Percentiles rank a stretch among this genome's conserved stretches.
Evolutionary conservation across 805 yeast genomes (phyloP).

Genomic region (Ogataea pignaliae): DNA sequence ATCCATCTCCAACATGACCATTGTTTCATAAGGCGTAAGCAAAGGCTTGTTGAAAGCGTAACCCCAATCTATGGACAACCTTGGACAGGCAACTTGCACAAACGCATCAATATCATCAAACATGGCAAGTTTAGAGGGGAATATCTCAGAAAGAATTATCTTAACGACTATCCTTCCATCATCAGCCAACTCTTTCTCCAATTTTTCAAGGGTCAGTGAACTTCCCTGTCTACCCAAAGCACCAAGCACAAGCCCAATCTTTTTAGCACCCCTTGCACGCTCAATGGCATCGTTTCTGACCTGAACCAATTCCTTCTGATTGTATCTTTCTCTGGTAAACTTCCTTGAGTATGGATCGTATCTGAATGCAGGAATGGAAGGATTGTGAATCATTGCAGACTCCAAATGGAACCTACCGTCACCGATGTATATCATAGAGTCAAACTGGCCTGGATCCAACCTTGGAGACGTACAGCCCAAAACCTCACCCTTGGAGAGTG

Average conservation of each 20-base stretch:
- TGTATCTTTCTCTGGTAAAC: conserved; percentile 85
- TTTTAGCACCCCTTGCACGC: conserved; percentile 54
- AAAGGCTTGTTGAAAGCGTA: conserved; percentile 92
- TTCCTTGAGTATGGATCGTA: conserved; percentile 94
- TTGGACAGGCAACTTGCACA: conserved; percentile 96
- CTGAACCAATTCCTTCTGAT: conserved; percentile 73
- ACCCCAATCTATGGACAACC: conserved; percentile 97
- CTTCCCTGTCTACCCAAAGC: conserved; percentile 96
- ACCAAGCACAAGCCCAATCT: conserved; percentile 83
- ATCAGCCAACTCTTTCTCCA: conserved; percentile 49
- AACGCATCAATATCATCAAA: conserved; percentile 93
- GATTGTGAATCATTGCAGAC: conserved; percentile 96
- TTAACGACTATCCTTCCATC: conserved; percentile 69
- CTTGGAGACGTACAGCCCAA: conserved; percentile 93
- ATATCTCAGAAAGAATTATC: conserved; percentile 85
- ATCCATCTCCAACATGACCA: conserved; percentile 80
- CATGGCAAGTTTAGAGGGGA: conserved; percentile 87
- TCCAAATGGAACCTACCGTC: conserved; percentile 97
- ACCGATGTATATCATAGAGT: conserved; percentile 87
- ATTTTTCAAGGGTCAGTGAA: conserved; percentile 62
- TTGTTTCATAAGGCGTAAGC: conserved; percentile 92
- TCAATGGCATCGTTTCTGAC: conserved; percentile 72
- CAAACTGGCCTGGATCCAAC: conserved; percentile 55
- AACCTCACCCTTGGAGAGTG: conserved; percentile 92
- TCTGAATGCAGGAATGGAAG: conserved; percentile 83